These are phyloP conservation scores for Neofusicoccum parvum DNA, from an alignment of 2,329 filamentous ascomycete genomes.

Conservation along the genomic window DNA sequence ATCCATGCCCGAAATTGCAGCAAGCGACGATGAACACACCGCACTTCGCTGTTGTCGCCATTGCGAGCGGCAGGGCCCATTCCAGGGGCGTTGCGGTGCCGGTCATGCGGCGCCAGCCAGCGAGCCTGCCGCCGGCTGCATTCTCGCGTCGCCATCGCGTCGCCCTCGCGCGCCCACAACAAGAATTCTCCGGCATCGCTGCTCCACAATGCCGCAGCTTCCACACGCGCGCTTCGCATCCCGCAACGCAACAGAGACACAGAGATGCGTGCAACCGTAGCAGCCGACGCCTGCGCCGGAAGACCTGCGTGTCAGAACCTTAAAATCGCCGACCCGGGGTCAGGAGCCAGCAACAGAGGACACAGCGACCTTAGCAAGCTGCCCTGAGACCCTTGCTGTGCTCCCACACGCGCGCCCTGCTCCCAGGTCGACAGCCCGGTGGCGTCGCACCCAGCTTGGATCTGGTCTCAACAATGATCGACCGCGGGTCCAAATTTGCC, in stretches of 20 bases:
- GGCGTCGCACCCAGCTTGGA: background rate
- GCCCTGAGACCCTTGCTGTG: constrained; percentile 1
- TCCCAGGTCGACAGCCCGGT: constrained; percentile 2
- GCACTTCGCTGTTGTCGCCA: background rate
- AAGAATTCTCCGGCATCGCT: background rate
- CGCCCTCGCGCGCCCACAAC: background rate
- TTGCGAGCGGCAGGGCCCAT: background rate
- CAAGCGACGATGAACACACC: background rate
- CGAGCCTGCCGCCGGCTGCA: background rate
- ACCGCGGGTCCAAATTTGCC: constrained; percentile 14
- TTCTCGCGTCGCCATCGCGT: background rate
- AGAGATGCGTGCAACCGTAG: constrained; percentile 1
- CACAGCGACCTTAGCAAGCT: background rate
- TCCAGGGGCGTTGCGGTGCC: constrained; percentile 5
- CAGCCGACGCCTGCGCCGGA: background rate
- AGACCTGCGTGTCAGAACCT: constrained; percentile 17
- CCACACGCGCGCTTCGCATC: constrained; percentile 3
- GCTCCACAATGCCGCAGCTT: constrained; percentile 2
- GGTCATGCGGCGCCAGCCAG: background rate
- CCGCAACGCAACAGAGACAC: constrained; percentile 6
- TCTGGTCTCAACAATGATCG: background rate
- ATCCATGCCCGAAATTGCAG: background rate
- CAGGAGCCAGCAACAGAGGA: background rate
- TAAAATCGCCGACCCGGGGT: background rate
- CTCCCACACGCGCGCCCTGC: background rate